Percentiles rank a stretch among this genome's conserved stretches.
Conservation (phyloP, 441 rosid genomes). For the Adansonia grandidieri region DNA sequence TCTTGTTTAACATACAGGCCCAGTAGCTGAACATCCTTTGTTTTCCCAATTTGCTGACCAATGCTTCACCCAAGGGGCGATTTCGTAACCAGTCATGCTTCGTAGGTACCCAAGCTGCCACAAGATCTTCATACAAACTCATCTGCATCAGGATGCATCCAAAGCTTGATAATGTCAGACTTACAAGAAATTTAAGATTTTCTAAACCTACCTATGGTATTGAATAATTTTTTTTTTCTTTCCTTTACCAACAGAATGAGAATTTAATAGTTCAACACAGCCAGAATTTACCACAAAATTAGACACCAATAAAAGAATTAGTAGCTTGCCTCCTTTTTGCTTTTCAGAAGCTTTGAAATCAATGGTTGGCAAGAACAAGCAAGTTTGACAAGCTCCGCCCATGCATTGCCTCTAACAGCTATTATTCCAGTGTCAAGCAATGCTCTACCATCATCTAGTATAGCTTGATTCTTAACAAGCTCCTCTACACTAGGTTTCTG, state of each 20-base stretch:
- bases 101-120: constrained; percentile 96
- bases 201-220: background rate
- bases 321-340: constrained; percentile 66
- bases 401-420: constrained; percentile 91
- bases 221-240: background rate
- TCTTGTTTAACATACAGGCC: constrained; percentile 62
- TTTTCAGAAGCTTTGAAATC: constrained; percentile 65
- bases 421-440: constrained; percentile 95
- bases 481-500: constrained; percentile 85
- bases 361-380: constrained; percentile 74
- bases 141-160: constrained; percentile 48
- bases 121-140: constrained; percentile 98
- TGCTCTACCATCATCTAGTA: constrained; percentile 85
- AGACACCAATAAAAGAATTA: constrained; percentile 3
- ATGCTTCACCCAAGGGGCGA: constrained; percentile 74
- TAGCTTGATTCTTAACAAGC: constrained; percentile 69
- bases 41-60: constrained; percentile 72
- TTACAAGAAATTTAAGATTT: background rate
- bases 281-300: no score
- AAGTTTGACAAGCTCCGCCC: constrained; percentile 78
- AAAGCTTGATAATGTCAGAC: constrained; percentile 17
- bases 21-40: constrained; percentile 80
- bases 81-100: constrained; percentile 82
- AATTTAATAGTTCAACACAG: constrained; percentile 4
- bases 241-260: constrained; percentile 20